Evolutionary conservation across 805 yeast species (phyloP), one percentile per base, ranked within the genome.

Genomic region (Ogataea ramenticola): DNA sequence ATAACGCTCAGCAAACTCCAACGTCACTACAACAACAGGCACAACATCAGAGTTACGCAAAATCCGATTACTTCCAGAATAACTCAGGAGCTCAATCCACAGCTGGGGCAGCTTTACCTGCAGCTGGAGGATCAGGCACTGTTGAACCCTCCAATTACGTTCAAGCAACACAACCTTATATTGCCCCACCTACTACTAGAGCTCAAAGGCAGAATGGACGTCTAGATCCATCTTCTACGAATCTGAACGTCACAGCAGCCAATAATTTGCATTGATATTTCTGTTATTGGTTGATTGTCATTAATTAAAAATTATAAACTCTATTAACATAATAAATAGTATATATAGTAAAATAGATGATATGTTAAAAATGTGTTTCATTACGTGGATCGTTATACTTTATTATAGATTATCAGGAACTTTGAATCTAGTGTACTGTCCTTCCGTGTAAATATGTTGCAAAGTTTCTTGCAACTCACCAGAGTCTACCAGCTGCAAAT

Each of bases 401-500:
- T 36, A 2, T 22, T 14, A 27, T 24, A 37, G 10, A 14, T 31
- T 36, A 12, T 46, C 47, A 10, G 83, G 83, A 1, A 74, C 77
- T 47, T 65, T 69, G 57, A 77, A 79, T 53, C 82, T 64, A 33
- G 72, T 59, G 45, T 62, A 67, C 48, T 75, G 78, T 2, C 93
- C 95, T 54, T 83, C 89, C 34, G 69, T 66, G 55, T 90, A 90
- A 15, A 95, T 74, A 35, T 75, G 72, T 27, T 80, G 75, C 54
- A 93, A 69, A 1, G 78, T 72, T 4, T 61, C 64, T 36, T 84
- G 86, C 46, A 91, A 75, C 26, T 67, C 70, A 0, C 86, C 91
- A 0, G 64, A 60, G 3, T 68, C 71, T 42, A 68, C 66, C 49
- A 91, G 69, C 49, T 82, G 81, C 55, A 76, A 62, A 56, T 86